A percentile compares a stretch with the other conserved stretches of the same genome.
These are phyloP conservation scores for Annona cherimola DNA, from an alignment of 164 flowering plant genomes.

Conservation along the genomic window DNA sequence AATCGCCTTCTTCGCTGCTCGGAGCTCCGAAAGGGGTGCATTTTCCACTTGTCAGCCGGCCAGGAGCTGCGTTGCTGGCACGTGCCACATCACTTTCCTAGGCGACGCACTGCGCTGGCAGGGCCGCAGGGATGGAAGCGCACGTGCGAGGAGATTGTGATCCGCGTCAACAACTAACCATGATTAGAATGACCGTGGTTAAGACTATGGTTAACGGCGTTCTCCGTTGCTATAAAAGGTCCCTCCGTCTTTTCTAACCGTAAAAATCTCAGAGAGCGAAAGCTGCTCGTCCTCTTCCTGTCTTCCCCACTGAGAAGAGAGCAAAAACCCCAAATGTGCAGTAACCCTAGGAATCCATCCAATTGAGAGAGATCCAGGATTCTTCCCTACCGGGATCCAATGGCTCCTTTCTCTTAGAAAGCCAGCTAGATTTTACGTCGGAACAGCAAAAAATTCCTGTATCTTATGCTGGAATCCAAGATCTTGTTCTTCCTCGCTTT, in stretches of 20 bases:
- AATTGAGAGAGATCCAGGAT: too few species aligned
- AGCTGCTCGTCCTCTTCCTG: neutral
- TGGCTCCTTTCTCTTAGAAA: too few species aligned
- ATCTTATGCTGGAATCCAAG: neutral
- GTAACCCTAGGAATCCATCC: neutral
- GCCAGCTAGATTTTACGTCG: too few species aligned
- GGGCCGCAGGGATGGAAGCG: neutral
- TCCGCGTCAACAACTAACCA: neutral
- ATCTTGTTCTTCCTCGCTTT: neutral
- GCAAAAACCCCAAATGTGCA: neutral
- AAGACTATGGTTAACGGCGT: neutral
- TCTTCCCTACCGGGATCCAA: neutral
- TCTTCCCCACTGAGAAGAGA: neutral
- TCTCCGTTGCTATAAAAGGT: neutral
- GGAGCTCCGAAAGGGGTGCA: neutral
- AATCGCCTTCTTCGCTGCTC: neutral
- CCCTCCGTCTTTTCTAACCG: constrained; percentile 3
- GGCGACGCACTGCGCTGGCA: neutral
- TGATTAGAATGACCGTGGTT: neutral
- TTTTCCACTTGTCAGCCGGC: neutral
- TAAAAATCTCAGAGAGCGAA: neutral
- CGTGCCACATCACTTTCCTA: neutral
- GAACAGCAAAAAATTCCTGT: neutral
- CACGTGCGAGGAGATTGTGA: neutral
- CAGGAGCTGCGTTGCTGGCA: neutral